Evolutionary conservation across 257 asterid genomes (phyloP).

Genomic region (Ballota nigra): DNA sequence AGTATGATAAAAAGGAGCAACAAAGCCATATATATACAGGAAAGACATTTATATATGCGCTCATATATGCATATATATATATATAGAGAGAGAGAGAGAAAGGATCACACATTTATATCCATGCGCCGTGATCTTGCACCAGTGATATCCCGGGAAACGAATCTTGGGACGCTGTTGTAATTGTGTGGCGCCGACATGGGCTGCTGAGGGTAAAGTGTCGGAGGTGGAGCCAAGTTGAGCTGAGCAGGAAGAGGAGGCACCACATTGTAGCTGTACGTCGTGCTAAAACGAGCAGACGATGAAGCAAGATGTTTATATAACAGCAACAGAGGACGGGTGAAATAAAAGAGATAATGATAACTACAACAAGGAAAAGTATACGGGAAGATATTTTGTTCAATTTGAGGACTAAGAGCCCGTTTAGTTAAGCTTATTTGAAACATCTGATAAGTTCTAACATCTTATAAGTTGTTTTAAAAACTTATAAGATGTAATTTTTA

Average conservation of each 20-base stretch:
- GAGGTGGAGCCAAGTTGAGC: neutral
- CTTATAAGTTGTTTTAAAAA: too few species aligned
- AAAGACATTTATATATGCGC: neutral
- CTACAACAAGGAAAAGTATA: too few species aligned
- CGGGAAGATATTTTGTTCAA: too few species aligned
- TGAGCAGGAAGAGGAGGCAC: neutral
- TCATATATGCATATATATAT: too few species aligned
- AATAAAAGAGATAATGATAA: too few species aligned
- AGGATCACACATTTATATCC: neutral
- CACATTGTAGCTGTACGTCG: neutral
- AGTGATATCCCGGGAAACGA: neutral
- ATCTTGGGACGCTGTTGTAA: neutral
- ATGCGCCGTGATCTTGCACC: neutral
- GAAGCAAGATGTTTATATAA: too few species aligned
- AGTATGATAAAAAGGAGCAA: neutral
- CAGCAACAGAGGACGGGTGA: too few species aligned
- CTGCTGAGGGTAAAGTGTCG: neutral
- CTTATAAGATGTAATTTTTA: too few species aligned
- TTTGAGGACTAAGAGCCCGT: too few species aligned
- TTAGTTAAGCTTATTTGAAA: too few species aligned
- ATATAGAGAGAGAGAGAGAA: neutral
- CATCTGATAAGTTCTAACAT: too few species aligned
- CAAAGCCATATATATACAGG: neutral
- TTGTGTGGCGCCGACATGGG: neutral
- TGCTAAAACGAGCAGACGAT: neutral